Evolutionary conservation across 1,284 basidiomycete species (phyloP), one percentile per base, ranked within the genome.

Genomic region (Baeospora myosura): DNA sequence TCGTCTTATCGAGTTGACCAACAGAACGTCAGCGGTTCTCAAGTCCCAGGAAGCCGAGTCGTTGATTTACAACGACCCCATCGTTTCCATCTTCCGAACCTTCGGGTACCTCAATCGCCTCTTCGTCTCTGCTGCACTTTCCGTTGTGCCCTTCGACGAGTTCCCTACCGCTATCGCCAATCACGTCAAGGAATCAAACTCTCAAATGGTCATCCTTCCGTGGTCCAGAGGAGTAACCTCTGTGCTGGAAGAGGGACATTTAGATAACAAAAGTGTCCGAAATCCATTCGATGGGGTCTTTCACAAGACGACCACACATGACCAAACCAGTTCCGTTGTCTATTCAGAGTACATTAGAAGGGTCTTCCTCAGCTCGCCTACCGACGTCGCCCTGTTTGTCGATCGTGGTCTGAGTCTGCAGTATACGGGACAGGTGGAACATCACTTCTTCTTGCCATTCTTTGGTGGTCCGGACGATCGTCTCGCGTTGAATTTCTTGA

Each of bases 381-480:
- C 71, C 1, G 87, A 92, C 46, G 79, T 95, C 12, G 93, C 85
- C 2, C 64, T 98, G 12, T 89, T 82, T 59, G 65, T 88, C 46
- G 82, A 88, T 49, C 62, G 53, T 24, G 43, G 60, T 22, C 44
- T 39, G 23, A 25, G 14, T 29, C 35, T 57, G 36, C 46, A 53
- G 6, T 17, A 43, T 50, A 56, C 41, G 57, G 7, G 59, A 54
- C 31, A 63, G 57, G 45, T 45, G 23, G 46, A 52, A 23, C 78
- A 84, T 48, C 91, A 94, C 56, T 56, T 97, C 23, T 81, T 95
- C 59, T 61, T 95, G 24, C 87, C 89, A 0, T 98, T 98, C 76
- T 89, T 94, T 60, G 94, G 94, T 35, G 95, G 95, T 0, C 82
- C 90, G 0, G 95, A 98, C 58, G 94, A 97, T 59, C 78, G 95